Conservation (phyloP, 106 monocot species). For the Dendrobium huoshanense region DNA sequence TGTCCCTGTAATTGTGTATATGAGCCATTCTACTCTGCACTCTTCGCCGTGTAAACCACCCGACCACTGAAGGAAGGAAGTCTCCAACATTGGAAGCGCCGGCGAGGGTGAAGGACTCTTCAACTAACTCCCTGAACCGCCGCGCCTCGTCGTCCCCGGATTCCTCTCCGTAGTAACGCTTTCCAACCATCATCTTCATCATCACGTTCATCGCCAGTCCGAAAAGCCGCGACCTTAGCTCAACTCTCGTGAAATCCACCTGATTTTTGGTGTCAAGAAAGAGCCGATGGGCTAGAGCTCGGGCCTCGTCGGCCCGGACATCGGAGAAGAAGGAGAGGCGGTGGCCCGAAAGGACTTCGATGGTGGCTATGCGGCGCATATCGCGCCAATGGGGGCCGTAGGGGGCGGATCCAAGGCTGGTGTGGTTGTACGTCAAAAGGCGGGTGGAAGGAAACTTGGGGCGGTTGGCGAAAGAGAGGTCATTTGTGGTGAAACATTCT, state of each 20-base stretch:
- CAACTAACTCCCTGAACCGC: slow-evolving; percentile 25
- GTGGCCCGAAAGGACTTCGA: neutral
- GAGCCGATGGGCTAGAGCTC: neutral
- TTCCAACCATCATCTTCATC: slow-evolving; percentile 18
- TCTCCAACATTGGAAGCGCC: slow-evolving; percentile 30
- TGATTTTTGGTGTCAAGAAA: neutral
- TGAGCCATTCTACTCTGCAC: slow-evolving; percentile 13
- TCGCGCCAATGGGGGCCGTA: neutral
- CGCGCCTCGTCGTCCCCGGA: slow-evolving; percentile 9
- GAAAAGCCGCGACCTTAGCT: slow-evolving; percentile 6
- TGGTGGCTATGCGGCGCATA: neutral
- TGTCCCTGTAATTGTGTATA: slow-evolving; percentile 12
- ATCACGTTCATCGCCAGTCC: slow-evolving; percentile 13
- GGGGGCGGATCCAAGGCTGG: neutral
- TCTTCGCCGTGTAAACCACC: slow-evolving; percentile 18
- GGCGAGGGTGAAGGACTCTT: slow-evolving; percentile 6
- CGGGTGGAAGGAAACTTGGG: neutral
- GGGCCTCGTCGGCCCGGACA: neutral
- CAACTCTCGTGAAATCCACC: neutral
- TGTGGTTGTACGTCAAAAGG: neutral
- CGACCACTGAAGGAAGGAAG: slow-evolving; percentile 22
- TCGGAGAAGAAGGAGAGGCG: slow-evolving; percentile 2
- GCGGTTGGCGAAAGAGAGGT: neutral
- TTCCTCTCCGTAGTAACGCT: slow-evolving; percentile 19
- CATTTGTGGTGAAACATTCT: neutral